Base-by-base conservation (phyloP, 192 early-diverging fungal species). In the Funneliformis mosseae region DNA sequence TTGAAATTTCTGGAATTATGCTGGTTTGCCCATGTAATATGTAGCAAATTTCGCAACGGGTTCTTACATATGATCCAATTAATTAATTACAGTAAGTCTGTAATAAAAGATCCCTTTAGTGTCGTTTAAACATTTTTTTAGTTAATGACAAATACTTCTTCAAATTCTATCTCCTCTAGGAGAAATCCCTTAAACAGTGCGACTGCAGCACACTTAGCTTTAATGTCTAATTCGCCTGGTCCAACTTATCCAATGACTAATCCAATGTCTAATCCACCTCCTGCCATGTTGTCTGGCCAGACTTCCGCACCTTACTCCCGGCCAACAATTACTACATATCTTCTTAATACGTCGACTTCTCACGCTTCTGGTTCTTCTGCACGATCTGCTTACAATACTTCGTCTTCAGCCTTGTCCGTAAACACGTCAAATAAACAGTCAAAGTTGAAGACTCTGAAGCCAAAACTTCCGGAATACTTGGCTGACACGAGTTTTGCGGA, bases 401-500 rank as follows among this genome's bases (percentile, higher is more conserved):
- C 27, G 23, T 21, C 77, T 27, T 64, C 67, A 16, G 3, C 64
- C 7, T 25, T 21, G 5, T 25, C 61, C n/a, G n/a, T 45, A 18
- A 41, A 39, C 42, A 72, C 66, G 16, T 74, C 43, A 72, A 72
- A 11, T 38, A 77, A 77, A 41, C 69, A 66, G 23, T 45, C 25
- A 68, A 68, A 68, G 8, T 43, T 21, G 48, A 21, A 46, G 16
- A 14, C 25, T 39, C 39, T 27, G 12, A 38, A 61, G 2, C 46
- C 70, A 23, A 60, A 75, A n/a, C 55, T 80, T 12, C 79, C 79
- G 9, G 55, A 42, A 9, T 80, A 80, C 28, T 50, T 80, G 8
- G 72, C 79, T 27, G 73, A 80, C 16, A 80, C 79, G n/a, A 74
- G 39, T 25, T 73, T 74, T 63, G 79, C 79, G 33, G 68, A 71